Evolutionary conservation across 176 grass and related monocot genomes (phyloP).

Genomic region (Aechmea fasciata): DNA sequence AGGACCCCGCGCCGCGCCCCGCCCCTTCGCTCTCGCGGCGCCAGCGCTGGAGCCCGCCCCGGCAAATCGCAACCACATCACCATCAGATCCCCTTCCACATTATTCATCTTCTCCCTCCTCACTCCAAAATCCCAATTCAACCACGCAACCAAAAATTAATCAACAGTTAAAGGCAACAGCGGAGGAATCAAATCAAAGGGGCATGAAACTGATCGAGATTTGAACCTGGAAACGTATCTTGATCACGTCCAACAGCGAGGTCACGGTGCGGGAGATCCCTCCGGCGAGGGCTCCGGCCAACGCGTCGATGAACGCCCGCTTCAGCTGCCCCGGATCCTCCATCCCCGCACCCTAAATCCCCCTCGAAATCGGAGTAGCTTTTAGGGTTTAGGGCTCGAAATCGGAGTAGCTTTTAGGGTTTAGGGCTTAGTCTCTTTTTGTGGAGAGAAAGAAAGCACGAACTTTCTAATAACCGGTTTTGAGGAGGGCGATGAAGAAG

Average conservation of each 20-base stretch:
- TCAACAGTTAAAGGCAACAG: background rate
- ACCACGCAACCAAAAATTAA: background rate
- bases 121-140: background rate
- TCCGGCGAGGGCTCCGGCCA: conserved; percentile 76
- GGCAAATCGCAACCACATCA: background rate
- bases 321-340: conserved; percentile 62
- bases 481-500: no score
- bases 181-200: background rate
- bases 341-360: conserved; percentile 12
- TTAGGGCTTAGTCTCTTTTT: no score
- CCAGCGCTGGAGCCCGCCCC: no score
- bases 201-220: background rate
- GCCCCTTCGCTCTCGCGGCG: no score
- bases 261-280: conserved; percentile 88
- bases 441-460: no score
- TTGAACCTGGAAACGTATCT: conserved; percentile 93
- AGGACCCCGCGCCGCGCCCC: no score
- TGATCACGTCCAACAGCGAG: conserved; percentile 92
- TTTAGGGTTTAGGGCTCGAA: background rate
- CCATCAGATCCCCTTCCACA: background rate
- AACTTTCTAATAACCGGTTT: no score
- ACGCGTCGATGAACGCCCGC: conserved; percentile 57
- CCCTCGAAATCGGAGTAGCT: background rate
- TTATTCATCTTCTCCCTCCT: background rate
- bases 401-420: no score